Conservation (phyloP, 1,284 basidiomycete species). For the Cutaneotrichosporon daszewskae region DNA sequence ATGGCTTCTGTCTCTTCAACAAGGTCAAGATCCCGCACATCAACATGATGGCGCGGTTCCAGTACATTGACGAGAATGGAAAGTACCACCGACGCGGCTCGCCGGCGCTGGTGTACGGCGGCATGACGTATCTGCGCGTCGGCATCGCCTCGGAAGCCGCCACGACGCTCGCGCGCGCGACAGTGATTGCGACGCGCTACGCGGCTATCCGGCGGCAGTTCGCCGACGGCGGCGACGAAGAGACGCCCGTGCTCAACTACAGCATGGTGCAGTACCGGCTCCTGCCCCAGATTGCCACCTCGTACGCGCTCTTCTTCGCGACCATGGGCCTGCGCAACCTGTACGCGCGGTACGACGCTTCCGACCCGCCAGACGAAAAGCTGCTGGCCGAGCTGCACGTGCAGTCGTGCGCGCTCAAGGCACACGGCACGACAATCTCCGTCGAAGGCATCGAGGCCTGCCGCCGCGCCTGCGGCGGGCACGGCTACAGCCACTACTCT, state of each 20-base stretch:
- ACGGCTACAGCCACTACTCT: slow-evolving; percentile 56
- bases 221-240: slow-evolving; percentile 40
- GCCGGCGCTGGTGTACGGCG: slow-evolving; percentile 55
- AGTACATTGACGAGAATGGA: slow-evolving; percentile 49
- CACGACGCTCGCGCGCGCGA: slow-evolving; percentile 52
- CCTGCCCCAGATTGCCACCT: slow-evolving; percentile 54
- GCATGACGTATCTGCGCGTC: slow-evolving; percentile 52
- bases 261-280: slow-evolving; percentile 56
- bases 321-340: slow-evolving; percentile 47
- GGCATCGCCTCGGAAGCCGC: slow-evolving; percentile 54
- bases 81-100: slow-evolving; percentile 49
- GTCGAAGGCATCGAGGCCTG: slow-evolving; percentile 53
- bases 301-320: slow-evolving; percentile 55
- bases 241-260: slow-evolving; percentile 56
- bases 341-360: slow-evolving; percentile 27
- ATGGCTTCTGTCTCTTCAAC: slow-evolving; percentile 53
- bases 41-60: slow-evolving; percentile 57
- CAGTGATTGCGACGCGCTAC: slow-evolving; percentile 55
- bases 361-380: slow-evolving; percentile 7
- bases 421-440: slow-evolving; percentile 46
- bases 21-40: slow-evolving; percentile 55
- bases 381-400: slow-evolving; percentile 14
- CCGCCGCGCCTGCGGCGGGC: slow-evolving; percentile 54
- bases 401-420: slow-evolving; percentile 10
- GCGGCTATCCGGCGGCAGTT: slow-evolving; percentile 55